These are phyloP conservation scores for Samsoniella hepiali DNA, from an alignment of 2,329 filamentous ascomycete genomes.

Conservation along the genomic window DNA sequence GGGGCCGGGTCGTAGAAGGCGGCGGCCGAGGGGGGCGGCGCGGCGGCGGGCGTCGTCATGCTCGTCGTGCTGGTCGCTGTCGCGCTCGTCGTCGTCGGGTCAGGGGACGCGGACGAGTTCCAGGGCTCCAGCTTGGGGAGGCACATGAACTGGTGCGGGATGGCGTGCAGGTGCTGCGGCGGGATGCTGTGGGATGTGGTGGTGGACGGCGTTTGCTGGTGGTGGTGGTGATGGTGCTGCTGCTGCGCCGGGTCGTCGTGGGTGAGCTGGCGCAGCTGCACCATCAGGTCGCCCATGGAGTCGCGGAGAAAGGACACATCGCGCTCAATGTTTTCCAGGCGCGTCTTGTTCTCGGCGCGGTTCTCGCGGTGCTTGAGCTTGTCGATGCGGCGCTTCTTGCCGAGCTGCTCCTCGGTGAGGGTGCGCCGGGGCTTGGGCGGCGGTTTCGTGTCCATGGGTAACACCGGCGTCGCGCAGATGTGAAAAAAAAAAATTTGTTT, in stretches of 20 bases:
- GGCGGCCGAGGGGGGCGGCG: conserved; percentile 4
- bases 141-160: neutral
- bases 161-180: neutral
- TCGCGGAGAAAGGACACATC: conserved; percentile 26
- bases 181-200: neutral
- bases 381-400: conserved; percentile 27
- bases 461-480: no score
- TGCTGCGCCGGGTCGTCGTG: neutral
- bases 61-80: conserved; percentile 6
- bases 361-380: conserved; percentile 28
- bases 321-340: conserved; percentile 28
- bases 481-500: no score
- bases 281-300: conserved; percentile 23
- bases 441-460: neutral
- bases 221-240: neutral
- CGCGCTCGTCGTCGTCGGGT: neutral
- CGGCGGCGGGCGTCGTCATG: conserved; percentile 16
- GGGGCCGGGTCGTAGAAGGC: neutral
- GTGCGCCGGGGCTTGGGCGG: conserved; percentile 19
- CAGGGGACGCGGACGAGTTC: neutral
- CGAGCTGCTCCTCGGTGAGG: conserved; percentile 25
- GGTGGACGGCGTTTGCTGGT: neutral
- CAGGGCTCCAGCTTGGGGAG: neutral
- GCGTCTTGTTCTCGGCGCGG: conserved; percentile 26
- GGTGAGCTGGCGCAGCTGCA: conserved; percentile 20